Conservation (phyloP, 2,329 filamentous ascomycete species). For the Volutella citrinella region DNA sequence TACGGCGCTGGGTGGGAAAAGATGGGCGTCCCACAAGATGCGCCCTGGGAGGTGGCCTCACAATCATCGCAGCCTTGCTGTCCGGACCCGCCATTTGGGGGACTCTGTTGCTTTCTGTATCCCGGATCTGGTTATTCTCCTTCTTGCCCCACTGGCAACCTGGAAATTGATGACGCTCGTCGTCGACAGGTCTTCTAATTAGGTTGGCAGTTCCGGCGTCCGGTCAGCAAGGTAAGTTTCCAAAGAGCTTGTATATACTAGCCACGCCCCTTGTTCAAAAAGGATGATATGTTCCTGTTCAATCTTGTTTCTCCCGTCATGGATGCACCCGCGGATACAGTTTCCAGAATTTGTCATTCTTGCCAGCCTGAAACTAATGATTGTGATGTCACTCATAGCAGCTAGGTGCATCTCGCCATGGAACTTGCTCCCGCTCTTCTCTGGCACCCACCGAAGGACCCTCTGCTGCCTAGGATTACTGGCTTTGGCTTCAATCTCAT, state of each 20-base stretch:
- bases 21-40: conserved; percentile 16
- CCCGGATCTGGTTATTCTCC: conserved; percentile 28
- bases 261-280: conserved; percentile 42
- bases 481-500: no score
- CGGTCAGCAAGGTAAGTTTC: conserved; percentile 53
- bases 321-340: no score
- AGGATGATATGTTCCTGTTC: conserved; percentile 26
- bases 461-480: no score
- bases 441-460: no score
- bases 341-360: no score
- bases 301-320: conserved; percentile 17
- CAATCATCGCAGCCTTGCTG: conserved; percentile 29
- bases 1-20: conserved; percentile 31
- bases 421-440: conserved; percentile 5
- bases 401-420: conserved; percentile 16
- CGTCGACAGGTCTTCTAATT: conserved; percentile 26
- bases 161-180: conserved; percentile 24
- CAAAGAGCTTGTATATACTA: conserved; percentile 51
- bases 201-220: conserved; percentile 35
- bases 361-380: conserved; percentile 22
- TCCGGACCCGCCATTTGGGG: conserved; percentile 30
- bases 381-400: conserved; percentile 22
- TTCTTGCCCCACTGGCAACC: conserved; percentile 19
- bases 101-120: conserved; percentile 27
- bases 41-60: conserved; percentile 20